Evolutionary conservation across 2,329 filamentous ascomycete genomes (phyloP), one percentile per base, ranked within the genome.

Genomic region (Ophiognomonia clavigignenti-juglandacearum): DNA sequence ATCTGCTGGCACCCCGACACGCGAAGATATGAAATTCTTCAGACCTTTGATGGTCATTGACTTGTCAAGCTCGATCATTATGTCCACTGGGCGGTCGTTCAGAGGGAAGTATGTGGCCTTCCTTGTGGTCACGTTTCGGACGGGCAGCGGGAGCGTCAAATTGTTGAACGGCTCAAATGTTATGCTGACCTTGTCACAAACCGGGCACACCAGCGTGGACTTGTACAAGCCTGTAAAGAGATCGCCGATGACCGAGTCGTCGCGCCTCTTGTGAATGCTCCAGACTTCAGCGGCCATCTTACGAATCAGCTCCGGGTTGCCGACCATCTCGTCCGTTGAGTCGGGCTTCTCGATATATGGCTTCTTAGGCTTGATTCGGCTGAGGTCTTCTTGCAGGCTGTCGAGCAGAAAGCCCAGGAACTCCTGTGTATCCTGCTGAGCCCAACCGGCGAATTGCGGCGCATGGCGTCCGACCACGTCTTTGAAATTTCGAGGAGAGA

Each of bases 161-260:
- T 95, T 93, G 65, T 90, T 96, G 73, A 95, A 98, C 1, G 93
- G 93, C 63, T 98, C 93, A 61, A 98, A 98, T 0, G 93, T 97
- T 58, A 98, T 96, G 77, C 91, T 96, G 66, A 97, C 86, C 69
- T 97, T 98, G 57, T 85, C 78, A 64, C 93, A 98, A 7, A 78
- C 79, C 0, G 93, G 93, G 61, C 93, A 98, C 53, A 93, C 85
- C 53, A 98, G 78, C 0, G 92, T 97, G 37, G 95, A 97, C 70
- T 97, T 96, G 77, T 97, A 98, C 77, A 97, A 89, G 53, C 93
- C 93, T 19, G 89, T 95, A 65, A 98, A 98, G 10, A 98, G 75
- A 62, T 98, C 93, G 48, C 89, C 92, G 55, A 96, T 88, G 34
- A 97, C 86, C 0, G 93, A 97, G 61, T 97, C 90, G 56, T 98